These are phyloP conservation scores for Colletotrichum phormii DNA, from an alignment of 2,329 filamentous ascomycete species.

Conservation along the genomic window DNA sequence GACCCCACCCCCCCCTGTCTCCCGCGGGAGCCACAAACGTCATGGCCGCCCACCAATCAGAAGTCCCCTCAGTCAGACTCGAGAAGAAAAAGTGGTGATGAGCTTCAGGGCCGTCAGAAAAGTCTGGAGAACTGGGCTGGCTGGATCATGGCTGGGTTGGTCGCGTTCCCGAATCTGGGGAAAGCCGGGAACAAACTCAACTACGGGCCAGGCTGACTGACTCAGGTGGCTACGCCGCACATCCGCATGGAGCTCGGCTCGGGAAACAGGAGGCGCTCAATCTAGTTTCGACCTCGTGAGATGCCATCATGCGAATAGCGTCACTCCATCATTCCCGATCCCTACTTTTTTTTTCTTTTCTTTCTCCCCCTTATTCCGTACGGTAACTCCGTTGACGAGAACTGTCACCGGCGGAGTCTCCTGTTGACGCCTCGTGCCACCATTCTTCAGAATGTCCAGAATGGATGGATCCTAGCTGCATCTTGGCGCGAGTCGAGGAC, in stretches of 20 bases:
- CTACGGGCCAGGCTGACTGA: background rate
- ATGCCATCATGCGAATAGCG: conserved; percentile 9
- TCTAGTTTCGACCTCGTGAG: conserved; percentile 9
- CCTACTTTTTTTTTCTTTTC: background rate
- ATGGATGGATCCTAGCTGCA: background rate
- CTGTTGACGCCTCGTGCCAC: conserved; percentile 27
- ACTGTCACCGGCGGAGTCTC: conserved; percentile 24
- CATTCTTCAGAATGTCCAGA: background rate
- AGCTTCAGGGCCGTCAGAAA: background rate
- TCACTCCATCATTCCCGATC: background rate
- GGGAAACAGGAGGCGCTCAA: conserved; percentile 1
- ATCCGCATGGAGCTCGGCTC: conserved; percentile 2
- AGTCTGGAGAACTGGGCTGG: conserved; percentile 16
- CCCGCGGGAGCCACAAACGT: conserved; percentile 1
- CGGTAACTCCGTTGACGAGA: background rate
- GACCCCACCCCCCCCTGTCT: background rate
- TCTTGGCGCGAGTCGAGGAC: conserved; percentile 4
- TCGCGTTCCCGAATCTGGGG: conserved; percentile 21
- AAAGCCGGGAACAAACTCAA: background rate
- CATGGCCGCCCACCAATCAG: conserved; percentile 5
- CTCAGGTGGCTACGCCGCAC: background rate
- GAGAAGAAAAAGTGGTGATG: background rate
- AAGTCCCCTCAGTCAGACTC: background rate
- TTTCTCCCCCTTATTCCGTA: background rate
- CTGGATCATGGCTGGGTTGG: background rate